These are phyloP conservation scores for Pisolithus marmoratus DNA, from an alignment of 768 basidiomycete species.

Conservation along the genomic window DNA sequence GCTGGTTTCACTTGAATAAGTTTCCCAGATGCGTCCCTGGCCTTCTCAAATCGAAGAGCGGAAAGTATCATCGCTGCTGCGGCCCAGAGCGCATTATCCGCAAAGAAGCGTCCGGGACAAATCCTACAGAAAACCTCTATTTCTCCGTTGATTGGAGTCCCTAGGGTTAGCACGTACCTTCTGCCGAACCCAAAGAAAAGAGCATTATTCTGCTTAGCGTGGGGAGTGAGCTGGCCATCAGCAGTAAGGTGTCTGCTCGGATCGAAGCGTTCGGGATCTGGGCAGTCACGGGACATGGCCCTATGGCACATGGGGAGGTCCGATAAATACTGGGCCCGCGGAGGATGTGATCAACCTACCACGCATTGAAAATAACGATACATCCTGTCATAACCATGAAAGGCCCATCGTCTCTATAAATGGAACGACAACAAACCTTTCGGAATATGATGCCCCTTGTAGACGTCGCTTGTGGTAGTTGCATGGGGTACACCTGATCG, in stretches of 20 bases:
- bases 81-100: background rate
- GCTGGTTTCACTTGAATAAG: background rate
- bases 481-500: background rate
- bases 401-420: background rate
- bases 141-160: background rate
- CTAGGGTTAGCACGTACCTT: background rate
- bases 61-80: background rate
- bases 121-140: background rate
- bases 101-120: background rate
- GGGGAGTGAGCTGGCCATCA: background rate
- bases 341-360: background rate
- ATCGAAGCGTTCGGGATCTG: background rate
- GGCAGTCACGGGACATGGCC: background rate
- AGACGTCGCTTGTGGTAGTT: constrained; percentile 8
- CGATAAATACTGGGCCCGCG: no score
- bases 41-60: background rate
- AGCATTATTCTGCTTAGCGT: background rate
- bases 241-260: background rate
- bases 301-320: background rate
- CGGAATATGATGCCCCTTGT: constrained; percentile 15
- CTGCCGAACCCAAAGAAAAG: constrained; percentile 2
- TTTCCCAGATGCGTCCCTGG: background rate
- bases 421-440: constrained; percentile 7
- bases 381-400: background rate
- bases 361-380: background rate